Conservation (phyloP, 495 filamentous ascomycete species). For the Copromyces sp. region DNA sequence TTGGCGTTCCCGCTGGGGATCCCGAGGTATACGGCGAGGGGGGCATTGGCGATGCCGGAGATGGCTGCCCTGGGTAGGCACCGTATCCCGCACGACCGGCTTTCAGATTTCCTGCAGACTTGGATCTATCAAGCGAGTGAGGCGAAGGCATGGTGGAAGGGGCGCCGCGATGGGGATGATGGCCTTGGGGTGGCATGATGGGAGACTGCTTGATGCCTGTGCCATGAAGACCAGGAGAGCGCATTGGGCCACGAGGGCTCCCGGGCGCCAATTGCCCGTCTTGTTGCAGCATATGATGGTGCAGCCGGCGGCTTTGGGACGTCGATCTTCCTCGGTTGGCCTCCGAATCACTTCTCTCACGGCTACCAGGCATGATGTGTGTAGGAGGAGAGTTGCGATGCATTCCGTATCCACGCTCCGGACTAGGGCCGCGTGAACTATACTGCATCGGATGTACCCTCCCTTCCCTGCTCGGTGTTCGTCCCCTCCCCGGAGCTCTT, state of each 20-base stretch:
- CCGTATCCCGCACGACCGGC: conserved; percentile 22
- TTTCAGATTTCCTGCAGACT: conserved; percentile 23
- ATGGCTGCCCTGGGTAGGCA: conserved; percentile 24
- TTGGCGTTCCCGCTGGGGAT: conserved; percentile 21
- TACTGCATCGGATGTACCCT: conserved; percentile 34
- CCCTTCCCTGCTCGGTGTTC: conserved; percentile 35
- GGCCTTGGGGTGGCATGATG: conserved; percentile 41
- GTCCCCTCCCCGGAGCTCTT: conserved; percentile 23
- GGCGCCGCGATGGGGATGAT: conserved; percentile 19
- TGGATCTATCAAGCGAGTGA: conserved; percentile 14
- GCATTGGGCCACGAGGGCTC: conserved; percentile 23
- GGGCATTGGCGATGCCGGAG: conserved; percentile 37
- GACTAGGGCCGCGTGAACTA: conserved; percentile 29
- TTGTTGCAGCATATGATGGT: conserved; percentile 36
- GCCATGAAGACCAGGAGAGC: conserved; percentile 35
- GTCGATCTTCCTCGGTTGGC: conserved; percentile 41
- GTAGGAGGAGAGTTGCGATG: conserved; percentile 15
- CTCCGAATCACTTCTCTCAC: conserved; percentile 55
- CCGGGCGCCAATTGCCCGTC: conserved; percentile 27
- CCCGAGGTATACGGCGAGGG: conserved; percentile 16
- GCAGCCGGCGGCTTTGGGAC: conserved; percentile 31
- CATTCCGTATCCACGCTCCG: conserved; percentile 19
- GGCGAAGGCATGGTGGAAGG: conserved; percentile 19
- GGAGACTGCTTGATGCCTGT: conserved; percentile 35
- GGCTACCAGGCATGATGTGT: conserved; percentile 27